Evolutionary conservation across 805 yeast species (phyloP).

Genomic region (Barnettozyma populi): DNA sequence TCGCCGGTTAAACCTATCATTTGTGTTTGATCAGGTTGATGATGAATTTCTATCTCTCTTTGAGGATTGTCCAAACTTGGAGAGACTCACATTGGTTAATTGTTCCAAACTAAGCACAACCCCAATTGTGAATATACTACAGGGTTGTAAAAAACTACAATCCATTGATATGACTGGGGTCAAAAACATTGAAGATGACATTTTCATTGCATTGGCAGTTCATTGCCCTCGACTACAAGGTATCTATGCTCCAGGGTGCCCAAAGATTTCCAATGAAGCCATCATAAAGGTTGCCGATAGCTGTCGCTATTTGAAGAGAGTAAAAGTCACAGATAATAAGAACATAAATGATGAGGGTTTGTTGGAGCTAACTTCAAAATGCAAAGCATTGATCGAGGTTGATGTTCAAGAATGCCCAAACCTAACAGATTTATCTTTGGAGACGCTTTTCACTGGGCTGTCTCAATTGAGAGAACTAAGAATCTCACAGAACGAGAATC

Average conservation of each 20-base stretch:
- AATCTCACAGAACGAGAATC: constrained; percentile 63
- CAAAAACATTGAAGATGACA: constrained; percentile 59
- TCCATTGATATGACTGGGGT: constrained; percentile 87
- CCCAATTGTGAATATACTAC: constrained; percentile 58
- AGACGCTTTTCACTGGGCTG: constrained; percentile 50
- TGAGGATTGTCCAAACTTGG: constrained; percentile 68
- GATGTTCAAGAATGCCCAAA: constrained; percentile 81
- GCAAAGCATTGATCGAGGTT: constrained; percentile 80
- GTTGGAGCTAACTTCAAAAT: constrained; percentile 54
- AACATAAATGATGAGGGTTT: constrained; percentile 62
- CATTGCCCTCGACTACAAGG: constrained; percentile 82
- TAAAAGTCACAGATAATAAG: constrained; percentile 70
- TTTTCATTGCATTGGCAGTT: constrained; percentile 60
- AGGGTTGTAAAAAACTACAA: constrained; percentile 65
- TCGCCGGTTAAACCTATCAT: constrained; percentile 73
- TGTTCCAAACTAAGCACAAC: constrained; percentile 59
- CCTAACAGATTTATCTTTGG: constrained; percentile 60
- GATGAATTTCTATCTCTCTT: constrained; percentile 59
- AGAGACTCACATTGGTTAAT: constrained; percentile 79
- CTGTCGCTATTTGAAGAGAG: constrained; percentile 75
- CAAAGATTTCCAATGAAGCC: constrained; percentile 60
- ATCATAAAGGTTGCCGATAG: constrained; percentile 49
- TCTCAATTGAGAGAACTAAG: constrained; percentile 81
- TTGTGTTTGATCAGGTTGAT: constrained; percentile 61
- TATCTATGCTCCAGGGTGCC: constrained; percentile 81